phyloP scores from a whole-genome alignment of 805 yeast species.

The Metschnikowia cerradonensis region DNA sequence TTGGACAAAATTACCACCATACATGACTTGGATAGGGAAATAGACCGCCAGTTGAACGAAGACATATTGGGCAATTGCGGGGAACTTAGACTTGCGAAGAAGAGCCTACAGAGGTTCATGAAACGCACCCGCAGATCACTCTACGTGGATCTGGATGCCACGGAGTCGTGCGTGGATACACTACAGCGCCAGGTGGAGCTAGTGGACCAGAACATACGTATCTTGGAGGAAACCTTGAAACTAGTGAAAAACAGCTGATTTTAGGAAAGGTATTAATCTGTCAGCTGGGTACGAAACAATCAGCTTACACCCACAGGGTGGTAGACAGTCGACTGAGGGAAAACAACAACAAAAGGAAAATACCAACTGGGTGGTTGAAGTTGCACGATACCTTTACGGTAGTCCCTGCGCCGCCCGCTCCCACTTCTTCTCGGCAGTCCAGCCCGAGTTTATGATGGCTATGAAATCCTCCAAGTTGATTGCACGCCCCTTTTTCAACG shows the following conservation, averaged over 20 bases:
- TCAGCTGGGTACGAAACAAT: neutral
- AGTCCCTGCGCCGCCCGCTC: slow-evolving; percentile 45
- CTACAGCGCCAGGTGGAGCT: slow-evolving; percentile 51
- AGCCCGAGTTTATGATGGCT: slow-evolving; percentile 73
- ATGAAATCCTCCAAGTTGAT: slow-evolving; percentile 72
- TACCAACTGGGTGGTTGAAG: neutral
- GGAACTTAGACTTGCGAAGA: slow-evolving; percentile 14
- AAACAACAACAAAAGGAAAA: neutral
- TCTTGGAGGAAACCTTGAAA: slow-evolving; percentile 55
- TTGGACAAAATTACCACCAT: slow-evolving; percentile 39
- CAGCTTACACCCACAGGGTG: too few relatives aligned
- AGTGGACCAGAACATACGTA: slow-evolving; percentile 67
- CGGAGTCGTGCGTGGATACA: slow-evolving; percentile 12
- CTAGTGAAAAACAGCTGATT: slow-evolving; percentile 12
- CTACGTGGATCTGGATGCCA: slow-evolving; percentile 7
- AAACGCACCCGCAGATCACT: slow-evolving; percentile 9
- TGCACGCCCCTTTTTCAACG: slow-evolving; percentile 54
- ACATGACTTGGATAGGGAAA: slow-evolving; percentile 35
- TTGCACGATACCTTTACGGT: neutral
- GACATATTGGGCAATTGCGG: slow-evolving; percentile 26
- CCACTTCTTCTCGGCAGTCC: slow-evolving; percentile 80
- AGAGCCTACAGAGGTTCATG: slow-evolving; percentile 8
- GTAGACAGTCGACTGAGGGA: neutral
- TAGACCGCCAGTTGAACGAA: slow-evolving; percentile 32
- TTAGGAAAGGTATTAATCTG: neutral